These are phyloP conservation scores for Tricharina praecox DNA, from an alignment of 495 filamentous ascomycete species.

Conservation along the genomic window DNA sequence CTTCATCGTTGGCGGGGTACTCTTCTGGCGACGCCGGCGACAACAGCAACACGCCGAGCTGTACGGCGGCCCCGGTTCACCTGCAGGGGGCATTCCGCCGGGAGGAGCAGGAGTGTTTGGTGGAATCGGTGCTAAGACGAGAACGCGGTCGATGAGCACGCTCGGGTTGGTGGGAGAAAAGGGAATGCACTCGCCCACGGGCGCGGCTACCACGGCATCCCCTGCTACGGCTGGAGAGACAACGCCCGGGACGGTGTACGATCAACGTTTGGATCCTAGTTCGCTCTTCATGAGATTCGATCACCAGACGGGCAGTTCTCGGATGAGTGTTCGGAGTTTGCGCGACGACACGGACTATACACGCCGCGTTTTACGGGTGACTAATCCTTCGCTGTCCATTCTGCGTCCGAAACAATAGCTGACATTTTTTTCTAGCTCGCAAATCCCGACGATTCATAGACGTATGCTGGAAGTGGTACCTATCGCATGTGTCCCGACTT, in stretches of 20 bases:
- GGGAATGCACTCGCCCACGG: slow-evolving; percentile 2
- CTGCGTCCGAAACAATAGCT: slow-evolving; percentile 1
- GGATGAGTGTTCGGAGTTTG: slow-evolving; percentile 26
- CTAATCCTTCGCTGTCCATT: background rate
- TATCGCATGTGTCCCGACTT: no score
- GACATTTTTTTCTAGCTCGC: slow-evolving; percentile 15
- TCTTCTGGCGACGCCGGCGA: slow-evolving; percentile 18
- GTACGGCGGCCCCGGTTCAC: slow-evolving; percentile 5
- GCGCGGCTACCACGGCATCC: background rate
- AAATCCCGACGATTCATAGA: slow-evolving; percentile 27
- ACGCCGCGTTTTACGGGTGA: slow-evolving; percentile 23
- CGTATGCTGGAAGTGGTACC: no score
- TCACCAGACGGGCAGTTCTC: slow-evolving; percentile 25
- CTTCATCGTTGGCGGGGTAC: slow-evolving; percentile 19
- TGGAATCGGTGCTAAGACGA: no score
- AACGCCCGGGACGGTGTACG: slow-evolving; percentile 10
- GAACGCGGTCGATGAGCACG: slow-evolving; percentile 25
- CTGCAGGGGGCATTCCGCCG: slow-evolving; percentile 7
- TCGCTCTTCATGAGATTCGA: slow-evolving; percentile 25
- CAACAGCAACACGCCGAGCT: background rate
- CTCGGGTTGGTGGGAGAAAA: slow-evolving; percentile 19
- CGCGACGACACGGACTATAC: slow-evolving; percentile 26
- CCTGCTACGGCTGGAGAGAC: slow-evolving; percentile 7
- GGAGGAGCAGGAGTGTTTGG: slow-evolving; percentile 20
- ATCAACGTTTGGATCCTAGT: slow-evolving; percentile 24